Conservation (phyloP, 441 rosid species). For the Theobroma grandiflorum region DNA sequence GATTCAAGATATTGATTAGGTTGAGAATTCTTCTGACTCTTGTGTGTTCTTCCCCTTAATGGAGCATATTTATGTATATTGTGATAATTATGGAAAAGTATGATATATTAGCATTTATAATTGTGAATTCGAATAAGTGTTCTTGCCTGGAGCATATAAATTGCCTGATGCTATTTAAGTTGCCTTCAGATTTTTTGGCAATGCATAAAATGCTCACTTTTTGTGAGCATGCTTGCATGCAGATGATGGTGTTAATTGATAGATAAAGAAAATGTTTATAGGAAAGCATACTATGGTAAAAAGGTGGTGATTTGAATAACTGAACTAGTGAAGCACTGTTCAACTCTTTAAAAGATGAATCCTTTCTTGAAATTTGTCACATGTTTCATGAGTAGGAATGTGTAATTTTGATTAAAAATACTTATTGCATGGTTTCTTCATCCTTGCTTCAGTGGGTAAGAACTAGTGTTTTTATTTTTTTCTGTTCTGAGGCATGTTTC, state of each 20-base stretch:
- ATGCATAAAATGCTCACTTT: not conserved
- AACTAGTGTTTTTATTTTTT: not conserved
- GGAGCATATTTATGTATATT: not conserved
- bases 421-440: not conserved
- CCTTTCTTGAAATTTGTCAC: not conserved
- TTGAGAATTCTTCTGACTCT: slow-evolving; percentile 7
- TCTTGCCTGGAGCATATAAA: not conserved
- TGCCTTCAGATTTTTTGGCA: not conserved
- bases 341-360: not conserved
- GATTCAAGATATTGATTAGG: slow-evolving; percentile 22
- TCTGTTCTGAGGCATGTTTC: not conserved
- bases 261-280: not conserved
- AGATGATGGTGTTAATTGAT: not conserved
- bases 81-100: not conserved
- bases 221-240: not conserved
- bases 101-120: not conserved
- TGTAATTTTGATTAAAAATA: not conserved
- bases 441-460: not conserved
- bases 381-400: not conserved
- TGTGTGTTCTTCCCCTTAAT: not conserved
- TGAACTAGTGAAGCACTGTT: not conserved
- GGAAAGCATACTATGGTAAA: not conserved
- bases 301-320: not conserved
- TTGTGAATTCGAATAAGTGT: not conserved
- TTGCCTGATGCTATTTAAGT: not conserved